Conservation (phyloP, 148 eudicot genomes). For the Dianthus caryophyllus region DNA sequence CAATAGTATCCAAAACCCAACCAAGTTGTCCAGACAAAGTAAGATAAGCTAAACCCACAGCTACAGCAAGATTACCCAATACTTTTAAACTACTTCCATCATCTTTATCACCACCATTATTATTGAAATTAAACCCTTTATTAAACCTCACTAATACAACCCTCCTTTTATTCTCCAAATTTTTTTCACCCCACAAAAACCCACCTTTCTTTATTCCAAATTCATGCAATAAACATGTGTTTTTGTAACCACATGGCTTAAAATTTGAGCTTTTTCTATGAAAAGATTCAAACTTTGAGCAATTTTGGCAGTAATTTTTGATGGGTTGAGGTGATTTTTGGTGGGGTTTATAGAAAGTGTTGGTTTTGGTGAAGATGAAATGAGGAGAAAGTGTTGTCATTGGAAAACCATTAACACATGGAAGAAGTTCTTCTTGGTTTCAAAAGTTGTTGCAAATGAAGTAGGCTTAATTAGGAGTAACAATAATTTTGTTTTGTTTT, state of each 20-base stretch:
- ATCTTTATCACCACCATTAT: slow-evolving; percentile 51
- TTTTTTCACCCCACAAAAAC: slow-evolving; percentile 28
- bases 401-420: slow-evolving; percentile 21
- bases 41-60: slow-evolving; percentile 76
- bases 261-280: slow-evolving; percentile 19
- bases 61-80: slow-evolving; percentile 75
- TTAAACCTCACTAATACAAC: slow-evolving; percentile 49
- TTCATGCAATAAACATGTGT: slow-evolving; percentile 26
- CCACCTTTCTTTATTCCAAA: slow-evolving; percentile 35
- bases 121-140: slow-evolving; percentile 49
- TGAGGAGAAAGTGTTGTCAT: slow-evolving; percentile 42
- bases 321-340: slow-evolving; percentile 23
- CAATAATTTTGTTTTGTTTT: too few relatives aligned
- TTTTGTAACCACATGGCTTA: slow-evolving; percentile 19
- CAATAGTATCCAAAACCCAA: slow-evolving; percentile 85
- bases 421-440: not conserved
- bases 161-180: slow-evolving; percentile 38
- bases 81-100: slow-evolving; percentile 42
- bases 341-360: slow-evolving; percentile 19
- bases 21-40: slow-evolving; percentile 85
- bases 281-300: slow-evolving; percentile 25
- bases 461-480: too few relatives aligned
- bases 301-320: slow-evolving; percentile 5
- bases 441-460: too few relatives aligned
- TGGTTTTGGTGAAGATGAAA: slow-evolving; percentile 30